phyloP scores from a whole-genome alignment of 2,329 filamentous ascomycete species.

The Aspergillus fijiensis region DNA sequence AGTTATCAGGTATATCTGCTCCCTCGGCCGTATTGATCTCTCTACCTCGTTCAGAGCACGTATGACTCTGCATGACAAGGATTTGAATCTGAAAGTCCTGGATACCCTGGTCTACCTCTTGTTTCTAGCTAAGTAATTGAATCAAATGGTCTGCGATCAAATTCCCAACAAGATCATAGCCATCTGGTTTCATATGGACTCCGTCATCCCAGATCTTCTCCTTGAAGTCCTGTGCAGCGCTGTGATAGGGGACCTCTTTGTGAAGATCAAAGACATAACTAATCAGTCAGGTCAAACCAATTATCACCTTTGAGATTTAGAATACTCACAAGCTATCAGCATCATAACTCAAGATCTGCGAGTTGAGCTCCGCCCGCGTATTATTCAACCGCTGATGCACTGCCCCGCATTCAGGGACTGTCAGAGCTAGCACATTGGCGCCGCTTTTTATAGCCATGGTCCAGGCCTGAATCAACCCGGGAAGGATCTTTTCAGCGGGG shows the following conservation, averaged over 20 bases:
- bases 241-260: conserved; percentile 55
- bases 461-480: conserved; percentile 53
- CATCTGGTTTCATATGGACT: conserved; percentile 57
- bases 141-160: conserved; percentile 56
- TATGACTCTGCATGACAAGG: no score
- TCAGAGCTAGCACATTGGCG: conserved; percentile 62
- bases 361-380: conserved; percentile 52
- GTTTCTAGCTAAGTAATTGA: background rate
- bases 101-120: no score
- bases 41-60: no score
- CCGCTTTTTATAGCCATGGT: conserved; percentile 50
- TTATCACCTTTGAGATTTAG: background rate
- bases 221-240: conserved; percentile 49
- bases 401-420: conserved; percentile 56
- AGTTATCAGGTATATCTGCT: no score
- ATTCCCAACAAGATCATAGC: conserved; percentile 64
- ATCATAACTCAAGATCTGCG: conserved; percentile 52
- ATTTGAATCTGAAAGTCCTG: background rate
- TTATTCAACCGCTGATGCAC: conserved; percentile 30
- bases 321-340: conserved; percentile 54
- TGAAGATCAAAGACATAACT: conserved; percentile 61
- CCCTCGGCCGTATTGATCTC: no score
- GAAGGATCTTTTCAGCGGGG: conserved; percentile 47
- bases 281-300: conserved; percentile 1
- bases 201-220: conserved; percentile 60